Evolutionary conservation across 371 early-diverging fungal genomes (phyloP).

Genomic region (Circinella minor): DNA sequence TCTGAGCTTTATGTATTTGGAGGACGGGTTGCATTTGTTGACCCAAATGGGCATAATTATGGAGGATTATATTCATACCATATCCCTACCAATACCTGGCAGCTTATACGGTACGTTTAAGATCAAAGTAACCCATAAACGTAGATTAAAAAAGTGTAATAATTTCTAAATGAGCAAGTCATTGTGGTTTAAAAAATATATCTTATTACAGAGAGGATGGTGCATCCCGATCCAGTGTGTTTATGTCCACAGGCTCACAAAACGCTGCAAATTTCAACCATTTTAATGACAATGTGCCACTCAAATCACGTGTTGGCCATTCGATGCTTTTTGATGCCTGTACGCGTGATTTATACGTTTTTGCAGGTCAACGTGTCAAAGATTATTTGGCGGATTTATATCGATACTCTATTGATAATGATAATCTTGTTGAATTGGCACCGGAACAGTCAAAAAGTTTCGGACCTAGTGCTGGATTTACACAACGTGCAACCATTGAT

Average conservation of each 20-base stretch:
- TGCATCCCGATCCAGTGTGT: slow-evolving; percentile 25
- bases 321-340: slow-evolving; percentile 86
- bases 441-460: slow-evolving; percentile 71
- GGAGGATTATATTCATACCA: slow-evolving; percentile 87
- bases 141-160: too few relatives aligned
- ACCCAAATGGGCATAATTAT: slow-evolving; percentile 68
- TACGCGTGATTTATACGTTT: slow-evolving; percentile 79
- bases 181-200: not conserved
- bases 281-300: slow-evolving; percentile 25
- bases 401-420: slow-evolving; percentile 79
- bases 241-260: slow-evolving; percentile 3
- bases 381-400: slow-evolving; percentile 79
- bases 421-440: slow-evolving; percentile 72
- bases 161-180: too few relatives aligned
- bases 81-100: slow-evolving; percentile 70
- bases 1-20: slow-evolving; percentile 90
- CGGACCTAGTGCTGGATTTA: slow-evolving; percentile 83
- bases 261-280: not conserved
- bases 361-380: slow-evolving; percentile 88
- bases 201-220: slow-evolving; percentile 11
- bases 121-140: too few relatives aligned
- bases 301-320: slow-evolving; percentile 86
- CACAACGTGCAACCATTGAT: slow-evolving; percentile 88
- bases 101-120: slow-evolving; percentile 59
- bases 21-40: slow-evolving; percentile 73